phyloP scores from a whole-genome alignment of 78 protist species.

The Anaeramoeba ignava region DNA sequence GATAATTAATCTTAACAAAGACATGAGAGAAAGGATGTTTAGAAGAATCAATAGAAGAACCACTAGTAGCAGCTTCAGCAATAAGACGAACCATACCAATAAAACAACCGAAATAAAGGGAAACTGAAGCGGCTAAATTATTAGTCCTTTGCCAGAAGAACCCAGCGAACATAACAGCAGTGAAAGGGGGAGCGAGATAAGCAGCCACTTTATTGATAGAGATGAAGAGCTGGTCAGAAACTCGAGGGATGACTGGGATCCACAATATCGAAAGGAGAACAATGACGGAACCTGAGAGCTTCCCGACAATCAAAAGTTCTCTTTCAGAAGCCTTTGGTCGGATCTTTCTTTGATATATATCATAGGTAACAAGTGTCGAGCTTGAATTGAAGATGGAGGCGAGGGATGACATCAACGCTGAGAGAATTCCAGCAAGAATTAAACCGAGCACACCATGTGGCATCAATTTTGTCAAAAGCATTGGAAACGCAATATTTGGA shows the following conservation, averaged over 20 bases:
- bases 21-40: not conserved
- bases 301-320: slow-evolving; percentile 18
- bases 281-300: not conserved
- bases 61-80: not conserved
- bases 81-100: not conserved
- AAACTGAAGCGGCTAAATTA: not conserved
- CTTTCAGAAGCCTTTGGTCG: not conserved
- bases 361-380: slow-evolving; percentile 29
- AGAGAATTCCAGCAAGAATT: slow-evolving; percentile 30
- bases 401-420: slow-evolving; percentile 42
- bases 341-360: slow-evolving; percentile 6
- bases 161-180: not conserved
- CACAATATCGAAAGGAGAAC: slow-evolving; percentile 17
- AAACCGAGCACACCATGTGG: slow-evolving; percentile 28
- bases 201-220: slow-evolving; percentile 11
- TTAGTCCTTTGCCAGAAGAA: not conserved
- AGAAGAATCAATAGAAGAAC: not conserved
- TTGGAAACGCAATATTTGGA: slow-evolving; percentile 28
- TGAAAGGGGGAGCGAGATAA: not conserved
- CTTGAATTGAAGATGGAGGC: slow-evolving; percentile 33
- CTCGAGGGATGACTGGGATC: slow-evolving; percentile 19
- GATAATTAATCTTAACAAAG: not conserved
- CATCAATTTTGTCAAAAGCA: slow-evolving; percentile 10
- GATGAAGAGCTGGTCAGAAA: slow-evolving; percentile 12
- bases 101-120: not conserved